Evolutionary conservation across 164 flowering plant genomes (phyloP).

Genomic region (Dillenia turbinata): DNA sequence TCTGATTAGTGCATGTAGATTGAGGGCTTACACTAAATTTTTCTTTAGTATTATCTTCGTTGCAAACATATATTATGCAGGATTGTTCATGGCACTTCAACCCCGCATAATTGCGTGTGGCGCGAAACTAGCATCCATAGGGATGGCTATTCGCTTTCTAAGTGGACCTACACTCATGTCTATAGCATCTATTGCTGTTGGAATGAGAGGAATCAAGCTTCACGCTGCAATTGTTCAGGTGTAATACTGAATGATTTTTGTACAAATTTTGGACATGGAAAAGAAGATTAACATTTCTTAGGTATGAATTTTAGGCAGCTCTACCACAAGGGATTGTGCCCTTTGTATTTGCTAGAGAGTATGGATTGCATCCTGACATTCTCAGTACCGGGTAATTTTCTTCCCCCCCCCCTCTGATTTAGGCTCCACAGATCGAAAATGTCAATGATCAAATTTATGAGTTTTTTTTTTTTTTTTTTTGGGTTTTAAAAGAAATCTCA

Average conservation of each 20-base stretch:
- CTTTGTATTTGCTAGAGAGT: constrained; percentile 67
- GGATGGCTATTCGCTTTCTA: constrained; percentile 52
- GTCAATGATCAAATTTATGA: background rate
- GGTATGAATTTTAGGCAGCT: constrained; percentile 39
- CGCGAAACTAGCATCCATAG: constrained; percentile 36
- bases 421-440: no score
- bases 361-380: constrained; percentile 64
- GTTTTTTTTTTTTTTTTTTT: no score
- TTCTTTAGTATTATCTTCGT: background rate
- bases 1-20: background rate
- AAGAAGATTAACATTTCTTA: background rate
- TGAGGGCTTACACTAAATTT: background rate
- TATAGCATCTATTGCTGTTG: constrained; percentile 47
- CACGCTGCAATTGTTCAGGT: constrained; percentile 67
- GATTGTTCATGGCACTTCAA: constrained; percentile 74
- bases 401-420: background rate
- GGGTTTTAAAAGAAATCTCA: background rate
- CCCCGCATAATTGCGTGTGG: constrained; percentile 66
- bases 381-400: constrained; percentile 54
- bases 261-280: background rate
- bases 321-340: constrained; percentile 76
- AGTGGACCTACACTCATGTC: constrained; percentile 58
- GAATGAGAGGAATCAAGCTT: constrained; percentile 40
- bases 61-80: constrained; percentile 22
- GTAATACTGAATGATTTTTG: background rate